These are phyloP conservation scores for Candida vartiovaarae DNA, from an alignment of 805 yeast species.

Conservation along the genomic window DNA sequence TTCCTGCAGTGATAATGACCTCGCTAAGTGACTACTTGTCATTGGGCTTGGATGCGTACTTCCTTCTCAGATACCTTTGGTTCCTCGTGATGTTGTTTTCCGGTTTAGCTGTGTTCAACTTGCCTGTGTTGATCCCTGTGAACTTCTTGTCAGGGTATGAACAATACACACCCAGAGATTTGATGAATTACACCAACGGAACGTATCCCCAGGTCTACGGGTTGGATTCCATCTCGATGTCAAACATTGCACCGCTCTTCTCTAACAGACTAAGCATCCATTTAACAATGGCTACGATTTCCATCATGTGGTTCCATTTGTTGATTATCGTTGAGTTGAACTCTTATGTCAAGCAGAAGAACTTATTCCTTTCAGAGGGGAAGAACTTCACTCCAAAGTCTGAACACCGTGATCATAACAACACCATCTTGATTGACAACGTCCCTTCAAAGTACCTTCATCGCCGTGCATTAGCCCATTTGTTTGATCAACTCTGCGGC, in stretches of 20 bases:
- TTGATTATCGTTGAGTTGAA: slow-evolving; percentile 51
- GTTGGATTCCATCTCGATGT: slow-evolving; percentile 62
- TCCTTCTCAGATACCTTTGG: slow-evolving; percentile 55
- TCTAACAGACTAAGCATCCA: slow-evolving; percentile 52
- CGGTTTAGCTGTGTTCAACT: slow-evolving; percentile 44
- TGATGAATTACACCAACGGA: slow-evolving; percentile 19
- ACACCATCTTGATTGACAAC: slow-evolving; percentile 36
- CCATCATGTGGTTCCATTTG: slow-evolving; percentile 50
- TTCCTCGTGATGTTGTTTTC: slow-evolving; percentile 45
- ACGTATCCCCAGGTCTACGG: slow-evolving; percentile 31
- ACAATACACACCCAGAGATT: slow-evolving; percentile 13
- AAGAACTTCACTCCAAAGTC: slow-evolving; percentile 11
- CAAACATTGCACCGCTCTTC: slow-evolving; percentile 53
- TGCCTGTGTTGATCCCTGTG: slow-evolving; percentile 58
- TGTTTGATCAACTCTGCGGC: slow-evolving; percentile 27
- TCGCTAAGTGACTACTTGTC: slow-evolving; percentile 38
- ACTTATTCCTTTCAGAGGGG: slow-evolving; percentile 30
- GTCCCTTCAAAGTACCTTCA: slow-evolving; percentile 31
- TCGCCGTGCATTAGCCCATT: slow-evolving; percentile 14
- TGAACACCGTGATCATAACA: slow-evolving; percentile 22
- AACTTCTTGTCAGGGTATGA: slow-evolving; percentile 35
- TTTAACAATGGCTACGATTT: slow-evolving; percentile 48
- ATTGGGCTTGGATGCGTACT: slow-evolving; percentile 69
- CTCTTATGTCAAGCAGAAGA: slow-evolving; percentile 41
- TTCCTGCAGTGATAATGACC: slow-evolving; percentile 33